Base-by-base conservation (phyloP, 2,329 filamentous ascomycete genomes). In the Paramyrothecium sp. region DNA sequence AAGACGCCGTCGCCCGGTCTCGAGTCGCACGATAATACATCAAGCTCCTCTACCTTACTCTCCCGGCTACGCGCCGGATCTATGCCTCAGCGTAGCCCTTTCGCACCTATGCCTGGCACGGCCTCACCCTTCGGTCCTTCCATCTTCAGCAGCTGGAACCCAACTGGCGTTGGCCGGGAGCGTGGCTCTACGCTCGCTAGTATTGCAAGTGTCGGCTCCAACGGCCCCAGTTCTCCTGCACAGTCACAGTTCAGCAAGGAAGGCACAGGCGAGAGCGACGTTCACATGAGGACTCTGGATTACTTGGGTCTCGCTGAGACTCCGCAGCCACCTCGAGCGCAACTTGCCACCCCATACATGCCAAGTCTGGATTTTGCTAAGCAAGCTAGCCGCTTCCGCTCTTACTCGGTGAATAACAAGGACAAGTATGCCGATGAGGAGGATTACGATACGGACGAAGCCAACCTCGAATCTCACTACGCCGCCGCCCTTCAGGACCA, bases 381-480 rank as follows among this genome's bases (percentile, higher is more conserved):
- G 70, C 90, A 90, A 65, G 83, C 89, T 49, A 98, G 90, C 72
- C 87, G 95, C 54, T 96, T 98, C 80, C 88, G 95, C 51, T 99
- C 95, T 2, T 98, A 97, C 73, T 99, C 95, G 1, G 95, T 99
- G 63, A 99, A 99, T 74, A 96, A 96, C 56, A 97, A 96, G 75
- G 94, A 98, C 72, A 96, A 95, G 73, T 98, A 98, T 67, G 93
- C 90, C 2, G 92, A 96, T 66, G 89, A 92, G 51, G 93, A 96
- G 54, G 89, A 92, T 59, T 91, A 90, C 59, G 87, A 83, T 41
- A 67, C 71, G 20, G 81, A 81, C 21, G 70, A 76, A 57, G 69
- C 84, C 55, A 74, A 75, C 20, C 75, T 84, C 49, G 83, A 87
- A 58, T 80, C 69, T 59, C 80, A 85, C 54, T 86, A 86, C 59